These are phyloP conservation scores for Ilex asprella DNA, from an alignment of 257 asterid genomes.

Conservation along the genomic window DNA sequence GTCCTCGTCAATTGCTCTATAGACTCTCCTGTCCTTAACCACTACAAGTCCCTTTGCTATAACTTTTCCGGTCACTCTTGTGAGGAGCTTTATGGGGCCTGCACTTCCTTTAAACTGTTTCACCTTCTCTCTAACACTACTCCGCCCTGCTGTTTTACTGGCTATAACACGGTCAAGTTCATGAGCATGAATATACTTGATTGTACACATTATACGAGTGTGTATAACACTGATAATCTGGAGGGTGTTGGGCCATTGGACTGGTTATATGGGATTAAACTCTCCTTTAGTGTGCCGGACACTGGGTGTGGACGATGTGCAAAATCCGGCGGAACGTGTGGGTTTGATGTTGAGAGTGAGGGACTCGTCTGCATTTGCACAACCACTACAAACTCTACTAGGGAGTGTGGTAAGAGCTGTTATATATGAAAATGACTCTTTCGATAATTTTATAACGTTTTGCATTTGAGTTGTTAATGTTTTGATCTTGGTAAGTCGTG, in stretches of 20 bases:
- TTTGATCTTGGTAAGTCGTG: no score
- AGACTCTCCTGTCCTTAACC: conserved; percentile 86
- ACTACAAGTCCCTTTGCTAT: conserved; percentile 60
- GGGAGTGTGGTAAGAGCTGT: conserved; percentile 53
- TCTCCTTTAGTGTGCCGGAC: conserved; percentile 55
- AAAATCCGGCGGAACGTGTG: conserved; percentile 71
- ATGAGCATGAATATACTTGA: conserved; percentile 90
- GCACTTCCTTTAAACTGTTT: conserved; percentile 75
- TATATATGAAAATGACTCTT: no score
- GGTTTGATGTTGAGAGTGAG: conserved; percentile 79
- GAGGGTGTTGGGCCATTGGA: conserved; percentile 65
- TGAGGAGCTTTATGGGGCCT: conserved; percentile 63
- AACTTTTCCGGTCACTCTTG: conserved; percentile 80
- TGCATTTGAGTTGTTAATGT: no score
- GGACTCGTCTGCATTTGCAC: conserved; percentile 70
- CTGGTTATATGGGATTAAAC: conserved; percentile 78
- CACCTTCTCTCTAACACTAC: conserved; percentile 40
- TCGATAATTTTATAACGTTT: not conserved
- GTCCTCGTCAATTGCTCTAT: conserved; percentile 72
- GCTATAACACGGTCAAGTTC: conserved; percentile 58
- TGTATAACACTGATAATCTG: conserved; percentile 57
- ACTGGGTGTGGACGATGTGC: conserved; percentile 63
- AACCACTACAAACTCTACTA: conserved; percentile 43
- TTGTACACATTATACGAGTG: conserved; percentile 79
- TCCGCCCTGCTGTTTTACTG: conserved; percentile 83